Percentiles rank a stretch among this genome's conserved stretches.
Conservation (phyloP, 2,329 filamentous ascomycete species). For the Neofusicoccum laricinum region DNA sequence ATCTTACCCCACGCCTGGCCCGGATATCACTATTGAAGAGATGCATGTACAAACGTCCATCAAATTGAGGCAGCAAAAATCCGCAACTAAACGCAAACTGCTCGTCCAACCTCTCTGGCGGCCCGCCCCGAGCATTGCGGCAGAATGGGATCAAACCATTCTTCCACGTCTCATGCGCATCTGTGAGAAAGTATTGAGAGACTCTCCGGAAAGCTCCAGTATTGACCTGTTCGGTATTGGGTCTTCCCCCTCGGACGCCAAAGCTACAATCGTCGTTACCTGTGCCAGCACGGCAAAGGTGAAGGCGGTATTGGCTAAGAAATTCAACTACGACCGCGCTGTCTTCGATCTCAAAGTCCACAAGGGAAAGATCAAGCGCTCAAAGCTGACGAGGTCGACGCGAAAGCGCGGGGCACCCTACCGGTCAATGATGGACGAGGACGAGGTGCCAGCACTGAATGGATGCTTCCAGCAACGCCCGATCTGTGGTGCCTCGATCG, state of each 20-base stretch:
- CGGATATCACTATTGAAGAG: neutral
- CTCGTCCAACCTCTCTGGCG: slow-evolving; percentile 42
- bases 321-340: slow-evolving; percentile 65
- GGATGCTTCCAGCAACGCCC: slow-evolving; percentile 76
- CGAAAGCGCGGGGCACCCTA: slow-evolving; percentile 32
- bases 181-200: slow-evolving; percentile 67
- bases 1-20: neutral
- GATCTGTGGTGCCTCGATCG: slow-evolving; percentile 85
- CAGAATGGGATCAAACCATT: slow-evolving; percentile 68
- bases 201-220: slow-evolving; percentile 72
- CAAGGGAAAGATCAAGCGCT: slow-evolving; percentile 64
- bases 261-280: slow-evolving; percentile 72
- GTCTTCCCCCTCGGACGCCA: slow-evolving; percentile 62
- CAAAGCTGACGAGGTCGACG: slow-evolving; percentile 45
- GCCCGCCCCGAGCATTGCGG: slow-evolving; percentile 61
- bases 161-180: slow-evolving; percentile 73
- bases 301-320: slow-evolving; percentile 66
- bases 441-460: slow-evolving; percentile 54
- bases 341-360: slow-evolving; percentile 70
- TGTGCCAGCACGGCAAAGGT: slow-evolving; percentile 74
- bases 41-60: slow-evolving; percentile 1
- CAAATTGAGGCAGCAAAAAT: slow-evolving; percentile 8
- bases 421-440: slow-evolving; percentile 39
- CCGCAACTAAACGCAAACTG: slow-evolving; percentile 28
- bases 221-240: slow-evolving; percentile 75